Base-by-base conservation (phyloP, 768 basidiomycete species). In the Suillus subalutaceus region DNA sequence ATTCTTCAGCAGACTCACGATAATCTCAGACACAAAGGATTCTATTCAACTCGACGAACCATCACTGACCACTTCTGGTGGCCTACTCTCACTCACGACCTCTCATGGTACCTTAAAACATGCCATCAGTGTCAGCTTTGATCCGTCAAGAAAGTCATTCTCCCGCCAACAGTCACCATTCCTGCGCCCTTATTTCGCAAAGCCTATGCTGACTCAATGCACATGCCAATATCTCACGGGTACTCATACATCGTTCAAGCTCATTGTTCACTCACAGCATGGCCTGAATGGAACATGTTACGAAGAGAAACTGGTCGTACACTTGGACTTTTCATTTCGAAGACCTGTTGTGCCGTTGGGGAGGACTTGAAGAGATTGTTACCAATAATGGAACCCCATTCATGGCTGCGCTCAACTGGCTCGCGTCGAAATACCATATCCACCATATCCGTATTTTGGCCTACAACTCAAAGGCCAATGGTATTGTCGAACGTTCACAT, bases 391-490 rank as follows among this genome's bases (percentile, higher is more conserved):
- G 79, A 0, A 66, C 75, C 0, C 73, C 74, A 0, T 75, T 79
- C 44, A 55, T 79, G 2, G 66, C 70, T 0, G 71, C 72, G 20
- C 63, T 78, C 3, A 46, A 70, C 1, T 69, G 68, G 56, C 71
- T 81, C 1, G 20, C 59, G 0, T 40, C 73, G 16, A 71, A 68
- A 35, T 80, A 80, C 55, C 62, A 66, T 9, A 81, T 85, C 20
- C 59, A 66, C 0, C 80, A 82, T 43, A 83, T 84, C 15, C 65
- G 72, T 0, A 82, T 84, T 3, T 80, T 77, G 0, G 70, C 76
- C 0, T 84, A 84, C 70, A 84, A 84, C 62, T 82, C 78, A 0
- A 74, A 71, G 2, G 79, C 80, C 0, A 84, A 85, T n/a, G 76
- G 83, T 0, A 65, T 77, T 0, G 71, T 83, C 0, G 77, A 84